Conservation (phyloP, 352 stramenopile genomes). For the Phytophthora vignae region DNA sequence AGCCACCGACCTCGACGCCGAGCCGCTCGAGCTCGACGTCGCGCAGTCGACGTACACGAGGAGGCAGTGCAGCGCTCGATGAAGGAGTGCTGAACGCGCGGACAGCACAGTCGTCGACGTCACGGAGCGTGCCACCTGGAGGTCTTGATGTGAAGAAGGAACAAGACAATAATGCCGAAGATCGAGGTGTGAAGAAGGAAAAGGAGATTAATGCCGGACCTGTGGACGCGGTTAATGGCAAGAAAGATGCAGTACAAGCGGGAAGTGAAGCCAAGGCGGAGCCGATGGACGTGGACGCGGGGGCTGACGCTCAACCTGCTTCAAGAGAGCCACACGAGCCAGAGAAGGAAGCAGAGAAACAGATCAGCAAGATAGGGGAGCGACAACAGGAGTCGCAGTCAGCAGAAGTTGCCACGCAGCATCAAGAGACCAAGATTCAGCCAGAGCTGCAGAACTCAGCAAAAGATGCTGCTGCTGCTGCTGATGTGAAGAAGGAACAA, state of each 20-base stretch:
- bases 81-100: not conserved
- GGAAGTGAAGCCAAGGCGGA: constrained; percentile 1
- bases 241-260: not conserved
- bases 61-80: constrained; percentile 12
- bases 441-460: not conserved
- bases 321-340: not conserved
- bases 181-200: not conserved
- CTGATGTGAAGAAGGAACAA: not conserved
- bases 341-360: not conserved
- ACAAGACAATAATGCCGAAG: not conserved
- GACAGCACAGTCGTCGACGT: not conserved
- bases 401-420: not conserved
- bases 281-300: constrained; percentile 15
- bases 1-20: not conserved
- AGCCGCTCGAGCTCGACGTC: constrained; percentile 24
- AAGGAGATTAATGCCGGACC: not conserved
- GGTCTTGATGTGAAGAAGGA: not conserved
- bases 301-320: not conserved
- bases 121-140: not conserved
- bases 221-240: not conserved
- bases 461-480: not conserved
- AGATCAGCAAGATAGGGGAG: not conserved
- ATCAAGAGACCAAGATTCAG: not conserved
- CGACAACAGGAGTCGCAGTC: not conserved
- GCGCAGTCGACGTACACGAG: constrained; percentile 20